A percentile compares a stretch with the other conserved stretches of the same genome.
Evolutionary conservation across 164 flowering plant genomes (phyloP).

Genomic region (Tetracentron sinense): DNA sequence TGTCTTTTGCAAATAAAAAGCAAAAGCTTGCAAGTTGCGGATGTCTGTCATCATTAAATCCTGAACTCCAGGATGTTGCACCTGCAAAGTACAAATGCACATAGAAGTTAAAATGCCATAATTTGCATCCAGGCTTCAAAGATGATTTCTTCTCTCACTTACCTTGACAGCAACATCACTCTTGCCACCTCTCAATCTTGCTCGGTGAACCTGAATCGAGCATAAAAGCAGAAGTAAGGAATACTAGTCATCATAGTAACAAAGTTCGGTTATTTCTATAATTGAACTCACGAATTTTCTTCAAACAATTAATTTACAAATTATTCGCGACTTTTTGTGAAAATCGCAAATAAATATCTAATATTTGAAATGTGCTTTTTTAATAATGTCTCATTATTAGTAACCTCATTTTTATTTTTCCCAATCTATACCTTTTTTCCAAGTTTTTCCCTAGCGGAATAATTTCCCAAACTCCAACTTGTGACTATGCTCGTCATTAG

Average conservation of each 20-base stretch:
- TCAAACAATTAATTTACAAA: no score
- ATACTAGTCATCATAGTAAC: no score
- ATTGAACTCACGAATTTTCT: no score
- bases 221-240: conserved; percentile 10
- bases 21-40: conserved; percentile 87
- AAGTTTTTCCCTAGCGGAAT: no score
- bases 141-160: conserved; percentile 15
- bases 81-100: conserved; percentile 48
- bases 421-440: no score
- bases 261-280: no score
- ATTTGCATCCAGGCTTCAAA: background rate
- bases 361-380: no score
- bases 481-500: background rate
- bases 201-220: conserved; percentile 79
- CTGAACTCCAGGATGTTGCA: conserved; percentile 96
- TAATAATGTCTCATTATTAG: no score
- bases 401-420: no score
- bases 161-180: conserved; percentile 93
- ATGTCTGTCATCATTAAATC: conserved; percentile 94
- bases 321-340: no score
- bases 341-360: no score
- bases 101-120: conserved; percentile 12
- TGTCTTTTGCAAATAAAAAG: conserved; percentile 84
- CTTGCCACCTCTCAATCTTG: conserved; percentile 73
- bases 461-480: no score